Evolutionary conservation across 169 alveolate genomes (phyloP).

Genomic region (Babesia caballi): DNA sequence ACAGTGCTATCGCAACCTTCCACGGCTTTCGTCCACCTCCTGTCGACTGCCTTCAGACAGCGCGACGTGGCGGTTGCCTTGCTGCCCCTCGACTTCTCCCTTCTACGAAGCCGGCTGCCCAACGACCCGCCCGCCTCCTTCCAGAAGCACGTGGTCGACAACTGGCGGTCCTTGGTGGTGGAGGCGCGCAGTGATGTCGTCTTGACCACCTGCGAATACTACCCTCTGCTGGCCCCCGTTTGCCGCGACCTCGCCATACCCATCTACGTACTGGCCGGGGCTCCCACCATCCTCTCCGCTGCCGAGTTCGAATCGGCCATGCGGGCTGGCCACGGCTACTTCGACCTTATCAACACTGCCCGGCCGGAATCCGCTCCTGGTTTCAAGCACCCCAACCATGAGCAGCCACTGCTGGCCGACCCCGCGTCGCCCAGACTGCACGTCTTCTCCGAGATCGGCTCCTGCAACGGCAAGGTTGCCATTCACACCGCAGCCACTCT

Average conservation of each 20-base stretch:
- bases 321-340: slow-evolving; percentile 32
- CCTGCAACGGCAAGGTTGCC: slow-evolving; percentile 29
- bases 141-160: slow-evolving; percentile 27
- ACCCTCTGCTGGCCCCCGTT: not conserved
- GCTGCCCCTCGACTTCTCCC: slow-evolving; percentile 10
- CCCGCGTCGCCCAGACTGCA: not conserved
- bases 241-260: slow-evolving; percentile 30
- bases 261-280: not conserved
- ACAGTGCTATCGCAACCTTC: slow-evolving; percentile 18
- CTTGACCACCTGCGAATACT: slow-evolving; percentile 22
- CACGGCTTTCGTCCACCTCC: not conserved
- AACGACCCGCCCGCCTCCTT: not conserved
- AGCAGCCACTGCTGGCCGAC: not conserved
- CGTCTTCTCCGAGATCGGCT: slow-evolving; percentile 23
- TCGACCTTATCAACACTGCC: not conserved
- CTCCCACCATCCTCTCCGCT: not conserved
- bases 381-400: not conserved
- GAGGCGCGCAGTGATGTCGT: slow-evolving; percentile 14
- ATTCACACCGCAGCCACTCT: not conserved
- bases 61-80: not conserved
- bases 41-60: not conserved
- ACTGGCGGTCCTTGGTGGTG: slow-evolving; percentile 24
- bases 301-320: not conserved
- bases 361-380: not conserved
- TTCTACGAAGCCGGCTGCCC: not conserved